phyloP scores from a whole-genome alignment of 176 grass and related monocot species.

The Oryza australiensis region DNA sequence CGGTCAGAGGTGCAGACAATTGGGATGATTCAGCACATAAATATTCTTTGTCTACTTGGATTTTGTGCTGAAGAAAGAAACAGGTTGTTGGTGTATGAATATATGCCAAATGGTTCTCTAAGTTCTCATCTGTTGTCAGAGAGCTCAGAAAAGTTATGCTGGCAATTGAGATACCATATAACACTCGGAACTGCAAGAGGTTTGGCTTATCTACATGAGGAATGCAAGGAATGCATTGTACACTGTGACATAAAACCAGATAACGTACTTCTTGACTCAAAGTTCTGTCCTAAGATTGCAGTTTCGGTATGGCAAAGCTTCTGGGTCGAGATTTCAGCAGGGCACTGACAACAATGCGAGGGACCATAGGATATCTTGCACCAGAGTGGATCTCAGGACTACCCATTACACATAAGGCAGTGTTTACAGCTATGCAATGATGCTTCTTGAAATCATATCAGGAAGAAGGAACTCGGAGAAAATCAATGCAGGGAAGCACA shows the following conservation, averaged over 20 bases:
- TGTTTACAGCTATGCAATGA: slow-evolving; percentile 48
- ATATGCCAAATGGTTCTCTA: slow-evolving; percentile 44
- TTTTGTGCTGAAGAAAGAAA: slow-evolving; percentile 20
- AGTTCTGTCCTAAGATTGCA: slow-evolving; percentile 37
- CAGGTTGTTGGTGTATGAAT: slow-evolving; percentile 45
- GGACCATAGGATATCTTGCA: slow-evolving; percentile 46
- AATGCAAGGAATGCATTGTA: slow-evolving; percentile 33
- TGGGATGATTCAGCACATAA: slow-evolving; percentile 48
- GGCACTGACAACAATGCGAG: slow-evolving; percentile 41
- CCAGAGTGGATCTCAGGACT: slow-evolving; percentile 39
- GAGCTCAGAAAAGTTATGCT: slow-evolving; percentile 8
- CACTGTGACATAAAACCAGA: slow-evolving; percentile 36
- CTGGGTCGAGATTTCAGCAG: slow-evolving; percentile 27
- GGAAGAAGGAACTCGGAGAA: slow-evolving; percentile 24
- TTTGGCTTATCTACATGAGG: slow-evolving; percentile 46
- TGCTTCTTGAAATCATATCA: slow-evolving; percentile 48
- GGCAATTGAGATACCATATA: slow-evolving; percentile 24
- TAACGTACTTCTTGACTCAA: slow-evolving; percentile 32
- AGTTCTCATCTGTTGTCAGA: slow-evolving; percentile 24
- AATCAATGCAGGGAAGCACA: neutral
- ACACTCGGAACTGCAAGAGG: slow-evolving; percentile 43
- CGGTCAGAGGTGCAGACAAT: slow-evolving; percentile 44
- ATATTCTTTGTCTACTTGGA: slow-evolving; percentile 45
- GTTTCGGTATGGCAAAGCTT: slow-evolving; percentile 41
- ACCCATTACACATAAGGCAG: slow-evolving; percentile 37